phyloP scores from a whole-genome alignment of 2,329 filamentous ascomycete genomes.

The Celoporthe dispersa region DNA sequence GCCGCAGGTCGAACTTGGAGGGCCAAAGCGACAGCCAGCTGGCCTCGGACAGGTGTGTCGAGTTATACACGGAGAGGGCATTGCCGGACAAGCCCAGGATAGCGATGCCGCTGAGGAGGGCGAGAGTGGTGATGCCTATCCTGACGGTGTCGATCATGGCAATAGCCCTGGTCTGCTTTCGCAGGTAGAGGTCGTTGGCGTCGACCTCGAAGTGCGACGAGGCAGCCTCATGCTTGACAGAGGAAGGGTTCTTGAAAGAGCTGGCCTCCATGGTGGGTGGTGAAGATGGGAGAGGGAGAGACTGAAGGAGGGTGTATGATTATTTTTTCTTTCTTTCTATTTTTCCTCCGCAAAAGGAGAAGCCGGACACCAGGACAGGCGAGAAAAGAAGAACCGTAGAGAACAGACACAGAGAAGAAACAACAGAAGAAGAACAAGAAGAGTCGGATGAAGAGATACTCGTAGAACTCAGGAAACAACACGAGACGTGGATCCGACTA shows the following conservation, averaged over 20 bases:
- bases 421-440: not conserved
- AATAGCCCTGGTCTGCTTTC: constrained; percentile 42
- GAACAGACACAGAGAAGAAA: constrained; percentile 11
- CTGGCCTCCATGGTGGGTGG: constrained; percentile 20
- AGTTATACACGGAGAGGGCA: constrained; percentile 58
- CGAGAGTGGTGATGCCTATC: constrained; percentile 53
- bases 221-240: constrained; percentile 34
- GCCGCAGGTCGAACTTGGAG: constrained; percentile 58
- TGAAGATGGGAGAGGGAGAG: not conserved
- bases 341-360: constrained; percentile 12
- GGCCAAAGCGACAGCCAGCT: constrained; percentile 63
- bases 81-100: constrained; percentile 60
- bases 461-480: constrained; percentile 4
- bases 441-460: constrained; percentile 2
- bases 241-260: constrained; percentile 14
- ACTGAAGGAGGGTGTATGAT: not conserved
- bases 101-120: constrained; percentile 55
- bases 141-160: constrained; percentile 49
- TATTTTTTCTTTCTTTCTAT: too few species aligned
- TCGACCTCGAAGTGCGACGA: constrained; percentile 56
- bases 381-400: not conserved
- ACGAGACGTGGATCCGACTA: constrained; percentile 18
- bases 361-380: not conserved
- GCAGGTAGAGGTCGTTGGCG: constrained; percentile 43
- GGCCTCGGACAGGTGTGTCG: constrained; percentile 52